These are phyloP conservation scores for Lanmaoa rubissima DNA, from an alignment of 768 basidiomycete species.

Conservation along the genomic window DNA sequence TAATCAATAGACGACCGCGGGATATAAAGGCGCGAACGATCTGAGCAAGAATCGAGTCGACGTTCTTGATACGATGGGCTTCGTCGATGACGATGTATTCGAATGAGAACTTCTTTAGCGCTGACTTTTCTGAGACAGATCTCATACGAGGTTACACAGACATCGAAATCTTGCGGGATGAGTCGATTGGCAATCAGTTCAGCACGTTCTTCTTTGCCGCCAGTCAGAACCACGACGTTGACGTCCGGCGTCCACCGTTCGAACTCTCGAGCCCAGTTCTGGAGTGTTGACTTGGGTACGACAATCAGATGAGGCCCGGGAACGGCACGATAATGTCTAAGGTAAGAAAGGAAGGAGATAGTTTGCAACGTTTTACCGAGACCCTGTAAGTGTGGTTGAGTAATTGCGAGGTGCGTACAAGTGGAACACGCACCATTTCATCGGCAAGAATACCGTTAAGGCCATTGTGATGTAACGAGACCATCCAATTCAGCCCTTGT, in stretches of 20 bases:
- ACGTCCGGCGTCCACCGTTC: slow-evolving; percentile 88
- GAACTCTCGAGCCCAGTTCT: slow-evolving; percentile 97
- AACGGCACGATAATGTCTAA: slow-evolving; percentile 77
- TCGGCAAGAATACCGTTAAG: slow-evolving; percentile 97
- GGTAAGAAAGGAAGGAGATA: slow-evolving; percentile 93
- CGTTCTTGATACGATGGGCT: slow-evolving; percentile 99
- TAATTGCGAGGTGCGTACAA: neutral
- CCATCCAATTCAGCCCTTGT: slow-evolving; percentile 97
- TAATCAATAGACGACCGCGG: slow-evolving; percentile 89
- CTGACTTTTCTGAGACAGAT: slow-evolving; percentile 91
- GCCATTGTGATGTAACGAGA: slow-evolving; percentile 92
- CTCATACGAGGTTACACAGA: slow-evolving; percentile 95
- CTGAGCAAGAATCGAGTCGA: slow-evolving; percentile 91
- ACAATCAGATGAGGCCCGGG: slow-evolving; percentile 90
- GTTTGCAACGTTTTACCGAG: slow-evolving; percentile 98
- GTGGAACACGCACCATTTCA: slow-evolving; percentile 67
- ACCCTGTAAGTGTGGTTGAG: slow-evolving; percentile 51
- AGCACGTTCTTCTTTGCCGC: slow-evolving; percentile 85
- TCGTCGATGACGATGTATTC: slow-evolving; percentile 99
- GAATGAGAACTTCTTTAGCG: slow-evolving; percentile 92
- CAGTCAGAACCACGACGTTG: slow-evolving; percentile 76
- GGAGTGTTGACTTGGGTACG: slow-evolving; percentile 97
- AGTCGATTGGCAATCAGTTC: slow-evolving; percentile 76
- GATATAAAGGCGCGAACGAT: slow-evolving; percentile 91
- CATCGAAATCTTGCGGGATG: slow-evolving; percentile 86